Percentiles rank a stretch among this genome's conserved stretches.
Conservation (phyloP, 768 basidiomycete genomes). For the Lactifluus hygrophoroides region DNA sequence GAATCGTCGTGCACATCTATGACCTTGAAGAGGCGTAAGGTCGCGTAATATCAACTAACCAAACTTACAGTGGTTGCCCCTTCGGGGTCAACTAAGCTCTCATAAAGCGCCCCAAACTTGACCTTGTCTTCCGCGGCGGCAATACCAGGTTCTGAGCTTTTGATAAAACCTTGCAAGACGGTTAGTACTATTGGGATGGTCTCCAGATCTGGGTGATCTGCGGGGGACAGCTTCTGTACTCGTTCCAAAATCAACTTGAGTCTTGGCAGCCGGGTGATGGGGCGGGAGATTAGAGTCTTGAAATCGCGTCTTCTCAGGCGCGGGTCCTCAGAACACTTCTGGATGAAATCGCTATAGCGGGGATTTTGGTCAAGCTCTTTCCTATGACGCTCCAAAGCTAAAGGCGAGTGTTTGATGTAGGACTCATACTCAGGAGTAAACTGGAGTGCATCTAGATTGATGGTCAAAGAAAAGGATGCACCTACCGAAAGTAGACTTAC, state of each 20-base stretch:
- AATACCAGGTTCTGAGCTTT: slow-evolving; percentile 85
- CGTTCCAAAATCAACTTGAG: slow-evolving; percentile 67
- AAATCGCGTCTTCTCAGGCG: slow-evolving; percentile 68
- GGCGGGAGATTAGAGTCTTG: slow-evolving; percentile 74
- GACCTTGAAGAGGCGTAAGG: slow-evolving; percentile 41
- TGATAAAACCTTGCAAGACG: slow-evolving; percentile 64
- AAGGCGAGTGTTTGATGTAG: slow-evolving; percentile 84
- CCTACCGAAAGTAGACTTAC: slow-evolving; percentile 32
- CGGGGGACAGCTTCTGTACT: slow-evolving; percentile 54
- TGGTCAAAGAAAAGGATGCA: not conserved
- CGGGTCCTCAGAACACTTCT: slow-evolving; percentile 51
- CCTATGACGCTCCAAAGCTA: slow-evolving; percentile 76
- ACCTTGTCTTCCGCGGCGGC: slow-evolving; percentile 87
- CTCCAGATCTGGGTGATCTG: slow-evolving; percentile 73
- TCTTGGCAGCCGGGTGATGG: slow-evolving; percentile 82
- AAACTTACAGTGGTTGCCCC: slow-evolving; percentile 72
- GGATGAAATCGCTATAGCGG: slow-evolving; percentile 58
- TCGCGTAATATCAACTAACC: not conserved
- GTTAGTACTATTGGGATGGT: slow-evolving; percentile 63
- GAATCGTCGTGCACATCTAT: slow-evolving; percentile 74
- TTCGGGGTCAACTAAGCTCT: slow-evolving; percentile 62
- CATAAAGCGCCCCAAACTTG: slow-evolving; percentile 75
- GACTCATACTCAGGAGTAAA: slow-evolving; percentile 65
- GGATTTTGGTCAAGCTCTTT: slow-evolving; percentile 64
- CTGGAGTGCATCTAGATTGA: slow-evolving; percentile 25